These are phyloP conservation scores for Barbatosphaeria neglecta DNA, from an alignment of 495 filamentous ascomycete genomes.

Conservation along the genomic window DNA sequence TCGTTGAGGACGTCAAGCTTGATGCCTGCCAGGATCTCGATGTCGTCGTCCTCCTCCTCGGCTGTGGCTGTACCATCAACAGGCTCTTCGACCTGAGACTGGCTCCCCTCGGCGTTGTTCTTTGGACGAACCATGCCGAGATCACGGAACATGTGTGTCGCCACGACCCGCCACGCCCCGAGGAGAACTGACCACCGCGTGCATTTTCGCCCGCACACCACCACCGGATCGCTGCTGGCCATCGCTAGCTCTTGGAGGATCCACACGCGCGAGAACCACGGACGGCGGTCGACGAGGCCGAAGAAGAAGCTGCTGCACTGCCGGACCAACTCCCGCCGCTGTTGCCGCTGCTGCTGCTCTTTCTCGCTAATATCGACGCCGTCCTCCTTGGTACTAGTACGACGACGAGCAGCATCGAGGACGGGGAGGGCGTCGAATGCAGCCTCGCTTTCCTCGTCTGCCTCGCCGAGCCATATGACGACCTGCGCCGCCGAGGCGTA, in stretches of 20 bases:
- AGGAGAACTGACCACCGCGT: not conserved
- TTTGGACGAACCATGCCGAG: not conserved
- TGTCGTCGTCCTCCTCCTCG: not conserved
- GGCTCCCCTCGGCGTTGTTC: too few species aligned
- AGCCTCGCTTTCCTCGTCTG: not conserved
- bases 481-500: constrained; percentile 5
- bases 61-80: not conserved
- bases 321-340: not conserved
- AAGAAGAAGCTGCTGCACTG: constrained; percentile 2
- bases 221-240: constrained; percentile 1
- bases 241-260: constrained; percentile 9
- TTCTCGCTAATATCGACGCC: not conserved
- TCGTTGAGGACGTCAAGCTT: not conserved
- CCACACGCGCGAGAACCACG: constrained; percentile 10
- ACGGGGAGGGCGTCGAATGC: constrained; percentile 2
- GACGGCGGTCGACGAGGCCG: not conserved
- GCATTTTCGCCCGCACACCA: constrained; percentile 2
- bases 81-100: not conserved
- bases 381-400: too few species aligned
- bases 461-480: constrained; percentile 8
- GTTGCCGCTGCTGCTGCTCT: not conserved
- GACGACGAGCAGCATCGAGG: not conserved
- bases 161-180: not conserved
- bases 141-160: not conserved
- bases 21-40: not conserved